Conservation (phyloP, 805 yeast genomes). For the Torulaspora quercuum region DNA sequence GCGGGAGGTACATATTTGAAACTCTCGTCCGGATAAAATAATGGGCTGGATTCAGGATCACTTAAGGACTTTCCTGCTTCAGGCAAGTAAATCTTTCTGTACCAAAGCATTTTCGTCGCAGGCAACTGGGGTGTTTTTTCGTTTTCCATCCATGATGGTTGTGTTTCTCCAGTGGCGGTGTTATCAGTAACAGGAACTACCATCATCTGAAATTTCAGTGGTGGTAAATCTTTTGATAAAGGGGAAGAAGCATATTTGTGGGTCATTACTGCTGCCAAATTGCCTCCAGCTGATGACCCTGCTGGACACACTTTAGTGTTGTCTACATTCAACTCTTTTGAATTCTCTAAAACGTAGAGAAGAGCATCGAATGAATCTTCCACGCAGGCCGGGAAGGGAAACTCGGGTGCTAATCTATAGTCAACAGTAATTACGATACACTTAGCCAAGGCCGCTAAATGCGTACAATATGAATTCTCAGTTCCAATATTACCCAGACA, state of each 20-base stretch:
- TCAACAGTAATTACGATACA: slow-evolving; percentile 47
- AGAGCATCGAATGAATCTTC: slow-evolving; percentile 44
- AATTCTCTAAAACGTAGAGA: slow-evolving; percentile 31
- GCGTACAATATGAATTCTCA: slow-evolving; percentile 44
- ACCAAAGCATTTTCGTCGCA: slow-evolving; percentile 47
- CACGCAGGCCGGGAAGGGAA: slow-evolving; percentile 47
- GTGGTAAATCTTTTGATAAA: slow-evolving; percentile 31
- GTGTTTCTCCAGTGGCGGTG: slow-evolving; percentile 39
- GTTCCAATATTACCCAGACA: slow-evolving; percentile 41
- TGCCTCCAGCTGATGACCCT: slow-evolving; percentile 48
- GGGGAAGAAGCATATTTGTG: slow-evolving; percentile 33
- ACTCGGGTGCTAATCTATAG: slow-evolving; percentile 50
- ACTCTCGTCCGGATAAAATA: slow-evolving; percentile 41
- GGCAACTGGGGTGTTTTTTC: slow-evolving; percentile 44
- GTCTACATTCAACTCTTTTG: slow-evolving; percentile 29
- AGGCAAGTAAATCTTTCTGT: slow-evolving; percentile 42
- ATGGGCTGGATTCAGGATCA: slow-evolving; percentile 42
- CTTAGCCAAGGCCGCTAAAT: slow-evolving; percentile 38
- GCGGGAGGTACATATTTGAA: slow-evolving; percentile 42
- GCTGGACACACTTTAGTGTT: slow-evolving; percentile 39
- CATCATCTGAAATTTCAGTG: slow-evolving; percentile 40
- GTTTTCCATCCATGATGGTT: slow-evolving; percentile 40
- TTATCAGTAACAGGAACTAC: slow-evolving; percentile 46
- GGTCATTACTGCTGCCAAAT: slow-evolving; percentile 32
- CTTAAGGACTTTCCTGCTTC: slow-evolving; percentile 26